A percentile compares a stretch with the other conserved stretches of the same genome.
These are phyloP conservation scores for Colletotrichum sublineola DNA, from an alignment of 2,329 filamentous ascomycete genomes.

Conservation along the genomic window DNA sequence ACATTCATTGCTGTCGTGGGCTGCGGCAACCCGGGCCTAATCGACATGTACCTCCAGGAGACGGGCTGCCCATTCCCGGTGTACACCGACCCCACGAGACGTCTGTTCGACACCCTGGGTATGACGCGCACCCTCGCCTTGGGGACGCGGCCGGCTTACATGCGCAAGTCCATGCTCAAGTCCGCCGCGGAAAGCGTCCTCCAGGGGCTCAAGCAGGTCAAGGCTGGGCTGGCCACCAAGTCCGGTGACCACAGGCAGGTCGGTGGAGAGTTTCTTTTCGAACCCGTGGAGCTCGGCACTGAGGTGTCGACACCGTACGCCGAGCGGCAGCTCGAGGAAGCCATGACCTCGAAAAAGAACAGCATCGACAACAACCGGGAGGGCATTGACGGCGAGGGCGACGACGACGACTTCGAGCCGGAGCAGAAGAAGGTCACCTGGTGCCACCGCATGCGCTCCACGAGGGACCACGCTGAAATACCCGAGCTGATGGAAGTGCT, in stretches of 20 bases:
- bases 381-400: conserved; percentile 38
- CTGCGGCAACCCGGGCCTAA: conserved; percentile 77
- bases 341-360: conserved; percentile 28
- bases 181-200: conserved; percentile 65
- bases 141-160: conserved; percentile 74
- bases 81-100: conserved; percentile 79
- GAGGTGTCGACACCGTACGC: conserved; percentile 60
- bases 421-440: conserved; percentile 77
- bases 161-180: conserved; percentile 66
- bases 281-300: conserved; percentile 62
- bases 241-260: conserved; percentile 77
- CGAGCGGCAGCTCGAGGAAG: conserved; percentile 48
- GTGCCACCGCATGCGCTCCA: conserved; percentile 87
- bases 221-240: conserved; percentile 70
- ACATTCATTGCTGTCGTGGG: conserved; percentile 79
- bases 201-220: conserved; percentile 71
- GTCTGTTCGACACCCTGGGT: conserved; percentile 75
- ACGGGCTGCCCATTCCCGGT: conserved; percentile 79
- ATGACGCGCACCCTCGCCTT: conserved; percentile 75
- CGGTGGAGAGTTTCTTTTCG: conserved; percentile 85
- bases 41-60: conserved; percentile 73
- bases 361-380: conserved; percentile 31
- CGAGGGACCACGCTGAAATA: conserved; percentile 82
- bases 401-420: conserved; percentile 47
- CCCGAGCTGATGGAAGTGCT: conserved; percentile 74